Conservation (phyloP, 2,329 filamentous ascomycete species). For the Fusarium gaditjirri region DNA sequence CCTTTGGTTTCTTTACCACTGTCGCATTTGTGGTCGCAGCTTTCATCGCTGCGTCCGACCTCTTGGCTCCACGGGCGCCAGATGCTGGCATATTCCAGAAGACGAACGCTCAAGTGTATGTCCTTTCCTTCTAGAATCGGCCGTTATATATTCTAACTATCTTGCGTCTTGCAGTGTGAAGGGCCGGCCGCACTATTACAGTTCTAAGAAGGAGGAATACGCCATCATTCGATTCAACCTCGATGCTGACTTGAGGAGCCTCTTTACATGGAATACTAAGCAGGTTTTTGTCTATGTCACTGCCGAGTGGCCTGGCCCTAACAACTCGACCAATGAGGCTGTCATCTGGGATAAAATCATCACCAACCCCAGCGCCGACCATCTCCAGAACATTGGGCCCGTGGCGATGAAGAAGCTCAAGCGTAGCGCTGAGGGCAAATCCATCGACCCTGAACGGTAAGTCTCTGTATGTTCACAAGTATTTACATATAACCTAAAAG, state of each 20-base stretch:
- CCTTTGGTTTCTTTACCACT: conserved; percentile 98
- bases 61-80: conserved; percentile 76
- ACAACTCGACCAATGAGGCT: conserved; percentile 70
- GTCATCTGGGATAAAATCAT: conserved; percentile 98
- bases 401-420: conserved; percentile 70
- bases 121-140: conserved; percentile 9
- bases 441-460: conserved; percentile 67
- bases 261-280: conserved; percentile 99
- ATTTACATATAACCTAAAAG: conserved; percentile 14
- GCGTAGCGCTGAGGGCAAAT: conserved; percentile 68
- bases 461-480: conserved; percentile 16
- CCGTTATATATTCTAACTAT: conserved; percentile 4
- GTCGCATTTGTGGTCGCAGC: conserved; percentile 84
- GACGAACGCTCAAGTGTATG: conserved; percentile 87
- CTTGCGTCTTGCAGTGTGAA: conserved; percentile 69
- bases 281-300: conserved; percentile 97
- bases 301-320: conserved; percentile 70
- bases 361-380: conserved; percentile 73
- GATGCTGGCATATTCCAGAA: conserved; percentile 68
- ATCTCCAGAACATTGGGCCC: conserved; percentile 70
- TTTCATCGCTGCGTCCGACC: conserved; percentile 82
- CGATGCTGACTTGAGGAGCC: conserved; percentile 86
- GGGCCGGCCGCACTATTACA: conserved; percentile 96
- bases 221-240: conserved; percentile 94
- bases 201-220: conserved; percentile 91